Percentiles rank a stretch among this genome's conserved stretches.
These are phyloP conservation scores for Boletus mariae DNA, from an alignment of 1,284 basidiomycete species.

Conservation along the genomic window DNA sequence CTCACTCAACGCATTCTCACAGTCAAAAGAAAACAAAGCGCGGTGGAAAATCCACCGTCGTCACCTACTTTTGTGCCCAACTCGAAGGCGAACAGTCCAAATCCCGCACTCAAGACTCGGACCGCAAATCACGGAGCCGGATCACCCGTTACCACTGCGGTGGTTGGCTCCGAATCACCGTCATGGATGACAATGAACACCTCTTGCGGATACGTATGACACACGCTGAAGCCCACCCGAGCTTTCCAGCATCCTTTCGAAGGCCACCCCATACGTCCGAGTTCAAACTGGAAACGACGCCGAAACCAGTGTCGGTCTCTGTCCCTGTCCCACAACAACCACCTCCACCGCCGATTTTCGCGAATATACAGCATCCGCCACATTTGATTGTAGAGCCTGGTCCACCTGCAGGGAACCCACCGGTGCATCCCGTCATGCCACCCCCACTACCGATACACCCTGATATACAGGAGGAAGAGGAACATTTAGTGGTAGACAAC, in stretches of 20 bases:
- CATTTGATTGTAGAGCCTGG: constrained; percentile 24
- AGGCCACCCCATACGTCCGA: constrained; percentile 32
- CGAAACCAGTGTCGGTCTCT: constrained; percentile 15
- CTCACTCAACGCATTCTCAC: not conserved
- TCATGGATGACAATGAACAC: constrained; percentile 35
- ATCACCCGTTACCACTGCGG: constrained; percentile 35
- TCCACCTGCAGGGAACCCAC: constrained; percentile 9
- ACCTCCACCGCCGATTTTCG: constrained; percentile 21
- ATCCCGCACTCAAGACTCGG: constrained; percentile 29
- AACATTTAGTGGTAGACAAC: constrained; percentile 10
- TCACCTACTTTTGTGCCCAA: constrained; percentile 35
- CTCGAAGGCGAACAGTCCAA: constrained; percentile 34
- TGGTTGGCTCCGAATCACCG: constrained; percentile 34
- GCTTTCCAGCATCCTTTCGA: constrained; percentile 32
- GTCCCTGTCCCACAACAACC: constrained; percentile 9
- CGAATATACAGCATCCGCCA: constrained; percentile 22
- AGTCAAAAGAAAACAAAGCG: constrained; percentile 36
- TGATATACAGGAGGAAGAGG: constrained; percentile 18
- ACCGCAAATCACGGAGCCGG: constrained; percentile 34
- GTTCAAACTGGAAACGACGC: constrained; percentile 30
- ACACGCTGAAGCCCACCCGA: constrained; percentile 33
- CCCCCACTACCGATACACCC: constrained; percentile 4
- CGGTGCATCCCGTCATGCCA: constrained; percentile 9
- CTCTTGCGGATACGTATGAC: constrained; percentile 36
- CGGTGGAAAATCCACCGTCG: constrained; percentile 33